Base-by-base conservation (phyloP, 306 rosid genomes). In the Cyclanthera cordifolia region DNA sequence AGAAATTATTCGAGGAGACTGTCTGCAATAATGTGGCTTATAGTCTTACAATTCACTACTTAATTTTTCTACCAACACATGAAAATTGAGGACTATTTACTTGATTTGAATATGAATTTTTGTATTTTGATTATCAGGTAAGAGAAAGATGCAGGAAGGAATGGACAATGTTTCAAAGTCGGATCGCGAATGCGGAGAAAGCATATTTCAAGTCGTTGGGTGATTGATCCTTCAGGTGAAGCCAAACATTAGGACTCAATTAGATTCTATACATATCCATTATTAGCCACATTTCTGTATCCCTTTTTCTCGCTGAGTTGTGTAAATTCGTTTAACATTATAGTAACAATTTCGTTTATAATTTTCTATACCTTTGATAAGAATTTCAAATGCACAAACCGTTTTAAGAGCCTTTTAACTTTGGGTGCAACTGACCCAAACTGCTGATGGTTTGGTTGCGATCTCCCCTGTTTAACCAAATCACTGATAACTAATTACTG, bases 111-210 rank as follows among this genome's bases (percentile, higher is more conserved):
- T 25, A 37, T 3, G 17, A 65, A 43, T 39, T 46, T 6, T 70
- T 58, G 73, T 48, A 34, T 53, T 34, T 34, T 37, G 77, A 74
- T 34, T 80, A 67, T 28, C 89, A 92, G 97, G 97, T 92, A 64
- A 87, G 96, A 76, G 98, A 92, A 69, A 82, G 98, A 81, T 92
- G 98, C 76, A 82, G 76, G 76, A 92, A 82, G 81, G 98, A 92
- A 80, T 92, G 98, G 98, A 83, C 98, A 3, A 93, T 93, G 87
- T 94, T 94, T 69, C 96, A 81, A 72, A 79, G 79, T 79, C 87
- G 99, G 47, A 25, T 94, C 51, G 69, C 91, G 13, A 85, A 66
- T 50, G 96, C 99, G 46, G 99, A 94, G 75, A 83, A 73, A 19
- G 86, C 81, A 0, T 94, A 90, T 74, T 88, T 78, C 77, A 85